Conservation (phyloP, 2,329 filamentous ascomycete species). For the Colletotrichum incanum region DNA sequence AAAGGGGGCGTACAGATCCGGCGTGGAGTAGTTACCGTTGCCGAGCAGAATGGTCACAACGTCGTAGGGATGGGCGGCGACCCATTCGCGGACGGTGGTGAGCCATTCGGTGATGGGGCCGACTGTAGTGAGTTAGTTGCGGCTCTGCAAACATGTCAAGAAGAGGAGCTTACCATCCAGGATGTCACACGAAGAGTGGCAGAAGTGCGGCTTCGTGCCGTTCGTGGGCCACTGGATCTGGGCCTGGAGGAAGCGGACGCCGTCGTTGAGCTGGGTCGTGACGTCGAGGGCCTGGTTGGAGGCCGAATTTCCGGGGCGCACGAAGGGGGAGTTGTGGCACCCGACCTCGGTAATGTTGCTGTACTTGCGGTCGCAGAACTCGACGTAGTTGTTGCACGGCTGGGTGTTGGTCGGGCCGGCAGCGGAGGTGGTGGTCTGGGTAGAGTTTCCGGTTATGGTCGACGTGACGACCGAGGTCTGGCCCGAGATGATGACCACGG, state of each 20-base stretch:
- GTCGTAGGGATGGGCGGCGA: slow-evolving; percentile 84
- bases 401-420: slow-evolving; percentile 77
- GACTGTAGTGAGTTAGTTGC: slow-evolving; percentile 54
- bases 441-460: slow-evolving; percentile 56
- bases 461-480: slow-evolving; percentile 60
- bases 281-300: slow-evolving; percentile 82
- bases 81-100: slow-evolving; percentile 78
- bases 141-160: too few relatives aligned
- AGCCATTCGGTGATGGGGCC: slow-evolving; percentile 86
- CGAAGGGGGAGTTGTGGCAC: slow-evolving; percentile 88
- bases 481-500: slow-evolving; percentile 64
- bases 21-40: slow-evolving; percentile 82
- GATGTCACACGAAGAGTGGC: slow-evolving; percentile 87
- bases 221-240: slow-evolving; percentile 74
- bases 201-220: slow-evolving; percentile 76
- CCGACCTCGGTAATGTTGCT: slow-evolving; percentile 86
- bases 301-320: slow-evolving; percentile 77
- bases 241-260: slow-evolving; percentile 75
- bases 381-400: slow-evolving; percentile 84
- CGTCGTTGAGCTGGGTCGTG: slow-evolving; percentile 82
- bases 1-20: slow-evolving; percentile 75
- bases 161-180: slow-evolving; percentile 67
- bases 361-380: slow-evolving; percentile 84
- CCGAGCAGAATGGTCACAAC: slow-evolving; percentile 90
- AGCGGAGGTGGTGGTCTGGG: slow-evolving; percentile 58